Evolutionary conservation across 2,329 filamentous ascomycete species (phyloP).

Genomic region (Epichloe uncinata): DNA sequence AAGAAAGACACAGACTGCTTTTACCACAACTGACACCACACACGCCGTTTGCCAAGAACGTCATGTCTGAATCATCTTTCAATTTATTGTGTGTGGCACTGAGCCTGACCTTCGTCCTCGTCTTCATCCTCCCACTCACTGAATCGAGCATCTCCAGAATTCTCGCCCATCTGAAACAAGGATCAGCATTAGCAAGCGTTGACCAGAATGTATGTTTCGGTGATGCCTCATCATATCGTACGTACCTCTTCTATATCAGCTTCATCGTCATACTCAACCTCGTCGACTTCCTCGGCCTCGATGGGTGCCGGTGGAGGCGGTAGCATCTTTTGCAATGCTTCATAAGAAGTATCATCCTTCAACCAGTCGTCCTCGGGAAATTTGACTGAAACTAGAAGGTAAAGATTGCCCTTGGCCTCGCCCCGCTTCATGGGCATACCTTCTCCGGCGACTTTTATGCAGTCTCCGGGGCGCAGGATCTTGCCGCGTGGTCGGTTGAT

Average conservation of each 20-base stretch:
- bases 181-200: constrained; percentile 12
- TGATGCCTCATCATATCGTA: background rate
- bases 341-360: constrained; percentile 54
- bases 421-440: constrained; percentile 89
- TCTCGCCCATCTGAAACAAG: constrained; percentile 50
- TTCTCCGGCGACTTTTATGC: constrained; percentile 75
- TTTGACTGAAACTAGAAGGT: constrained; percentile 69
- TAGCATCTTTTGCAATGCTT: constrained; percentile 57
- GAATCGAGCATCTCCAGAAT: constrained; percentile 53
- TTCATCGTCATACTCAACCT: constrained; percentile 76
- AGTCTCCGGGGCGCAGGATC: constrained; percentile 68
- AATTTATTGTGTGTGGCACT: constrained; percentile 59
- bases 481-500: constrained; percentile 70
- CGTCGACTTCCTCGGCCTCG: constrained; percentile 63
- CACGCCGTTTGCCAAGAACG: background rate
- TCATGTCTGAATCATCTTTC: background rate
- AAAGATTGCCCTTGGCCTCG: constrained; percentile 75
- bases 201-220: background rate
- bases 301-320: constrained; percentile 51
- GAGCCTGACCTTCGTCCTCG: constrained; percentile 50
- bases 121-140: constrained; percentile 61
- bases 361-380: constrained; percentile 87
- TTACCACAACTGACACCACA: background rate
- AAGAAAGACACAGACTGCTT: background rate
- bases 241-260: constrained; percentile 67